These are phyloP conservation scores for Salisapilia sapeloensis DNA, from an alignment of 352 stramenopile genomes.

Conservation along the genomic window DNA sequence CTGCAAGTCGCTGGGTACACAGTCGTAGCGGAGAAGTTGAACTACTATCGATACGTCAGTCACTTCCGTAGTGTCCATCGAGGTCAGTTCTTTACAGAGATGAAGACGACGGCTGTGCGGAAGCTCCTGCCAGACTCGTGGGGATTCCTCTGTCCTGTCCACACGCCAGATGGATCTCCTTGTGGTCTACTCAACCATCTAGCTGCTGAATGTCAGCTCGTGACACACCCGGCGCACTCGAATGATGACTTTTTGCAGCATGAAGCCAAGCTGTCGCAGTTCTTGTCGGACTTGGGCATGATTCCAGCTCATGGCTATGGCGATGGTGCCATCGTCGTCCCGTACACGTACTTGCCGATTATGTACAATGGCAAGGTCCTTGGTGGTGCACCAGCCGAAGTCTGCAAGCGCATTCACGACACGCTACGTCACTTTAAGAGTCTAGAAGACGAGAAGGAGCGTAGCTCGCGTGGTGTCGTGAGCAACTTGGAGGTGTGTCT, in stretches of 20 bases:
- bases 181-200: slow-evolving; percentile 99
- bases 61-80: slow-evolving; percentile 98
- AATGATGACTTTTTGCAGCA: slow-evolving; percentile 52
- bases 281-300: slow-evolving; percentile 68
- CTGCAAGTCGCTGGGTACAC: slow-evolving; percentile 97
- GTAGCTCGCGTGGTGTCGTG: slow-evolving; percentile 46
- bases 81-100: slow-evolving; percentile 99
- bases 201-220: slow-evolving; percentile 82
- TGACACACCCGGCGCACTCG: slow-evolving; percentile 60
- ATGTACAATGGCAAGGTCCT: slow-evolving; percentile 95
- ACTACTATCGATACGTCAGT: slow-evolving; percentile 97
- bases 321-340: slow-evolving; percentile 70
- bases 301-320: slow-evolving; percentile 61
- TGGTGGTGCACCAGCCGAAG: slow-evolving; percentile 69
- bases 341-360: slow-evolving; percentile 88
- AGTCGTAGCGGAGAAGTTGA: slow-evolving; percentile 98
- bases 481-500: slow-evolving; percentile 69
- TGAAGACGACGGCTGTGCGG: slow-evolving; percentile 98
- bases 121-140: slow-evolving; percentile 98
- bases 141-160: slow-evolving; percentile 98
- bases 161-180: slow-evolving; percentile 98
- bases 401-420: slow-evolving; percentile 75
- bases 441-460: slow-evolving; percentile 17
- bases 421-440: slow-evolving; percentile 63
- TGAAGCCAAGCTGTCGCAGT: slow-evolving; percentile 61